Evolutionary conservation across 2,329 filamentous ascomycete genomes (phyloP).

Genomic region (Cordyceps tenuipes): DNA sequence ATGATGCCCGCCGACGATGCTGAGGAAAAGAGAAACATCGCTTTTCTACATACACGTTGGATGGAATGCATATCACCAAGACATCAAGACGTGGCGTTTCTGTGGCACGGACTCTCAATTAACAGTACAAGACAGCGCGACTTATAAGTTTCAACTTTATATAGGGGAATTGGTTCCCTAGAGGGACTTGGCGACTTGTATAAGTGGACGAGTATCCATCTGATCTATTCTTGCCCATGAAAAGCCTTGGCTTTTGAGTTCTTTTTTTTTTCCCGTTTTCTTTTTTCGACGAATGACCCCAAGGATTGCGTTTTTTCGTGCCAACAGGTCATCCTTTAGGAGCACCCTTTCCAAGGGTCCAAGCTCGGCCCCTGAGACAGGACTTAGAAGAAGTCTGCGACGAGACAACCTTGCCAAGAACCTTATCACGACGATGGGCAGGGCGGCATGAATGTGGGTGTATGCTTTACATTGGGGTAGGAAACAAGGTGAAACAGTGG

Average conservation of each 20-base stretch:
- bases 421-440: conserved; percentile 4
- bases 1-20: not conserved
- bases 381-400: not conserved
- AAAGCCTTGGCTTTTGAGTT: not conserved
- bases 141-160: conserved; percentile 6
- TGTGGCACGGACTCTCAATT: conserved; percentile 1
- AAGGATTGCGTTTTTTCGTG: not conserved
- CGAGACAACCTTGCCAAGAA: conserved; percentile 9
- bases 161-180: not conserved
- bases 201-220: conserved; percentile 8
- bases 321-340: not conserved
- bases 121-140: not conserved
- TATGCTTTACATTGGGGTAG: not conserved
- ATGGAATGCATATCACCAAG: not conserved
- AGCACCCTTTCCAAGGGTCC: conserved; percentile 6
- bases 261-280: not conserved
- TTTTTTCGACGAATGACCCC: not conserved
- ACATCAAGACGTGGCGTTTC: not conserved
- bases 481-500: conserved; percentile 5
- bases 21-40: not conserved
- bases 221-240: conserved; percentile 1
- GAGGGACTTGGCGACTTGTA: conserved; percentile 5
- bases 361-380: conserved; percentile 9
- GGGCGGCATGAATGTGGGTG: not conserved
- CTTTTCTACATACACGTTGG: not conserved